Evolutionary conservation across 257 asterid species (phyloP), one percentile per base, ranked within the genome.

Genomic region (Nicotiana sylvestris): DNA sequence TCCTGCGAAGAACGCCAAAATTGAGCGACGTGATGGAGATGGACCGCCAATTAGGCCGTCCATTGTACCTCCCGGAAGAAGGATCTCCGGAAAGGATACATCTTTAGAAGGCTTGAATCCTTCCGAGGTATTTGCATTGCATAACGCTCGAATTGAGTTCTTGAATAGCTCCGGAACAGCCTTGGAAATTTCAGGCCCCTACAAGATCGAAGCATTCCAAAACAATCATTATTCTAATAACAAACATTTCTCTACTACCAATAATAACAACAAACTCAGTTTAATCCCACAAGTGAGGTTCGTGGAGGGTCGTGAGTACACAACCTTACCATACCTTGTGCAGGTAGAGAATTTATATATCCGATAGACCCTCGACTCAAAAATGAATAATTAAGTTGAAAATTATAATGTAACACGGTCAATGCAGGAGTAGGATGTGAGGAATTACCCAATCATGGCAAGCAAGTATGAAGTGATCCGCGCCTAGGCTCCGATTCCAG

Each of bases 371-470:
- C 49, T 43, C 11, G 49, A 2, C 51, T 43, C 11, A 43, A 43
- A 43, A 43, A 43, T 2, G 51, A 8, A 43, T 43, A 9, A 43
- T 43, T 53, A 53, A 3, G 17, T 53, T 53, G 58, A 12, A 11
- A 53, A 53, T 53, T 3, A 11, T 4, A 15, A 53, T 0, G 16
- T 3, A 51, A 51, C 17, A 17, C n/a, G 7, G 27, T 18, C 64
- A 58, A 58, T 2, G 8, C n/a, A 58, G 1, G 7, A 58, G 7
- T 7, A 58, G 27, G 77, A n/a, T 27, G 18, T 25, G 21, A 62
- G 76, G 9, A 30, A 85, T 62, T 86, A 95, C 99, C 99, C 99
- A 95, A 84, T 95, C 99, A 77, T 95, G 99, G 90, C 99, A 95
- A 81, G 99, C 90, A 35, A 95, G 97, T 92, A 95, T 89, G 91